Evolutionary conservation across 768 basidiomycete genomes (phyloP), one percentile per base, ranked within the genome.

Genomic region (Trametes coccinea): DNA sequence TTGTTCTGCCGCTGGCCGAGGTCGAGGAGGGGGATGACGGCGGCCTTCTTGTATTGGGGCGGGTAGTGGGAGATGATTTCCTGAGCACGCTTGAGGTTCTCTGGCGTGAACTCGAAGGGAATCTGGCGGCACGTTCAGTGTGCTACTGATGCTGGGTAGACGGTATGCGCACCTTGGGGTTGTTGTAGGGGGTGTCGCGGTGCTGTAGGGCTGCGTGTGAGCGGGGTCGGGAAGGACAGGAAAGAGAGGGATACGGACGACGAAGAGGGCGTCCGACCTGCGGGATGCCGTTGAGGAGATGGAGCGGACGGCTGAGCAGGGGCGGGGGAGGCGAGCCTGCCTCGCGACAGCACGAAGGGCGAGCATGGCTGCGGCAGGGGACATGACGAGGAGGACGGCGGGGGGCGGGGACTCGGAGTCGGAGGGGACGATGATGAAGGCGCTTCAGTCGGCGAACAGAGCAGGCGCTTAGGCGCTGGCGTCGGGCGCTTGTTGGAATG

Each of bases 31-130:
- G 97, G 97, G 72, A 99, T 98, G 68, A 93, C 89, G 31, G 97
- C 97, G 16, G 95, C 96, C 76, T 99, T 99, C 84, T 94, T 97
- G 84, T 98, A 99, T 71, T 98, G 95, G 55, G 93, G 84, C 22
- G 96, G 96, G 79, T 99, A 99, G 67, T 87, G 88, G 44, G 91
- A 82, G 74, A 98, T 92, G 77, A 98, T 91, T 73, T 93, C 89
- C 63, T 95, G 69, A 0, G 94, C 95, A 39, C 84, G 84, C 80
- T 92, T 92, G 76, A 87, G 69, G 79, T 96, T 98, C 71, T 87
- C 89, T 0, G 83, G 70, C 60, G 81, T 79, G 77, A 96, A 95
- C 67, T 90, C 84, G 76, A 99, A 99, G 10, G 90, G 83, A 76
- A 98, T 95, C 93, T 97, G 64, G 14, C 22, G 8, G 51, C 49